A percentile compares a stretch with the other conserved stretches of the same genome.
These are phyloP conservation scores for Parmelia sp. DNA, from an alignment of 495 filamentous ascomycete species.

Conservation along the genomic window DNA sequence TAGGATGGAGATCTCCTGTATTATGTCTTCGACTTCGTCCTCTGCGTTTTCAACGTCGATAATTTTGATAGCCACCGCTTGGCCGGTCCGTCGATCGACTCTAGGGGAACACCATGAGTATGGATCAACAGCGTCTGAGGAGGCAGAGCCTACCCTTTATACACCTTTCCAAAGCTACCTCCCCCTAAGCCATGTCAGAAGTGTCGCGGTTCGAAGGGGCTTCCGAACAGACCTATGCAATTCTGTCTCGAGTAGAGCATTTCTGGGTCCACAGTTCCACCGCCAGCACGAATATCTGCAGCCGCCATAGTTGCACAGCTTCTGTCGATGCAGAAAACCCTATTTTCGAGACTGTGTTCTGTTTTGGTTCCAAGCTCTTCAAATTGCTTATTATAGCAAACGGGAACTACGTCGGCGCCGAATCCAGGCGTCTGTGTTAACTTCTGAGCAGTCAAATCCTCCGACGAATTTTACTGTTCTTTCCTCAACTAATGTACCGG, in stretches of 20 bases:
- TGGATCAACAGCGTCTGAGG: slow-evolving; percentile 4
- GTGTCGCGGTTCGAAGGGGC: not conserved
- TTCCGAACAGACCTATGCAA: slow-evolving; percentile 68
- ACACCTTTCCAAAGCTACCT: slow-evolving; percentile 92
- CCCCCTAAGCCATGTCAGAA: slow-evolving; percentile 45
- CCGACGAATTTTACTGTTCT: not conserved
- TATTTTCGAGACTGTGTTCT: not conserved
- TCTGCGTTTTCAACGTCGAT: slow-evolving; percentile 98
- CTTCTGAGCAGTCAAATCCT: not conserved
- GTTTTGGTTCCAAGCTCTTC: slow-evolving; percentile 7
- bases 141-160: slow-evolving; percentile 65
- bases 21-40: slow-evolving; percentile 98
- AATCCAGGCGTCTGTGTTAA: not conserved
- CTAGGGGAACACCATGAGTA: slow-evolving; percentile 43
- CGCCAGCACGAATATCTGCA: slow-evolving; percentile 4
- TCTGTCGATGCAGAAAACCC: not conserved
- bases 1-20: slow-evolving; percentile 94
- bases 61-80: slow-evolving; percentile 88
- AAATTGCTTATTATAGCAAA: not conserved
- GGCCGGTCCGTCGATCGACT: slow-evolving; percentile 75
- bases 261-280: slow-evolving; percentile 61
- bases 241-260: slow-evolving; percentile 87
- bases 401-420: not conserved
- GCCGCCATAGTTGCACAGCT: slow-evolving; percentile 6
- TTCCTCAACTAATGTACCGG: not conserved